Percentiles rank a stretch among this genome's conserved stretches.
Conservation (phyloP, 768 basidiomycete species). For the Mycena epipterygia region DNA sequence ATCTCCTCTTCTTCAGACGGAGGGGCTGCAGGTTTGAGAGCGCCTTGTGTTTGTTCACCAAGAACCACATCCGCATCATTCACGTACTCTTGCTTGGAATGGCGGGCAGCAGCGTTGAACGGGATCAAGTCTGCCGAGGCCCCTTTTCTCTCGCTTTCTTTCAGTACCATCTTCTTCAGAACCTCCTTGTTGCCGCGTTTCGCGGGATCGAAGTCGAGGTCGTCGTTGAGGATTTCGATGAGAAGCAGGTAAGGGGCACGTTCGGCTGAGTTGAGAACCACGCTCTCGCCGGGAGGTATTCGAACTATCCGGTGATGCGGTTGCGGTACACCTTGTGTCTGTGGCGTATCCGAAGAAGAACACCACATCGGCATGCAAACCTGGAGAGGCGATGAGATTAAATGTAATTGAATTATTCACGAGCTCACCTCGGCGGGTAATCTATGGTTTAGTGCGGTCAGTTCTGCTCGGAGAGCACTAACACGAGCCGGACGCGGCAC, state of each 20-base stretch:
- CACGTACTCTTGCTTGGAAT: conserved; percentile 39
- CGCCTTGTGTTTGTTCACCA: conserved; percentile 42
- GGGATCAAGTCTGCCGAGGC: conserved; percentile 68
- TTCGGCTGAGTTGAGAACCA: conserved; percentile 98
- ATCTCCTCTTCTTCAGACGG: conserved; percentile 85
- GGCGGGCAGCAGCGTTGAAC: conserved; percentile 49
- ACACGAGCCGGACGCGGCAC: conserved; percentile 95
- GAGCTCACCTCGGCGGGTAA: conserved; percentile 84
- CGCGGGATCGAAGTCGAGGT: conserved; percentile 92
- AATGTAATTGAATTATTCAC: conserved; percentile 54
- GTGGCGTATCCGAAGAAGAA: conserved; percentile 72
- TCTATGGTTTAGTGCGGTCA: conserved; percentile 95
- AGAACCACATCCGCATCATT: conserved; percentile 48
- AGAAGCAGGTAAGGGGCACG: conserved; percentile 93
- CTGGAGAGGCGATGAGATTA: conserved; percentile 51
- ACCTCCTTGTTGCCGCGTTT: conserved; percentile 90
- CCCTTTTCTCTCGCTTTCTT: conserved; percentile 73
- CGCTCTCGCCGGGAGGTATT: conserved; percentile 97
- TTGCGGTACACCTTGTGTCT: conserved; percentile 57
- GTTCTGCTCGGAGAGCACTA: conserved; percentile 95
- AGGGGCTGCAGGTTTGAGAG: conserved; percentile 41
- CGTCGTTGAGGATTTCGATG: conserved; percentile 90
- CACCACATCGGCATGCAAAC: conserved; percentile 94
- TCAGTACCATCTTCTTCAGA: conserved; percentile 79
- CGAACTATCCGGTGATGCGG: conserved; percentile 96